Base-by-base conservation (phyloP, 73 alveolate species). In the Effrenium voratum region DNA sequence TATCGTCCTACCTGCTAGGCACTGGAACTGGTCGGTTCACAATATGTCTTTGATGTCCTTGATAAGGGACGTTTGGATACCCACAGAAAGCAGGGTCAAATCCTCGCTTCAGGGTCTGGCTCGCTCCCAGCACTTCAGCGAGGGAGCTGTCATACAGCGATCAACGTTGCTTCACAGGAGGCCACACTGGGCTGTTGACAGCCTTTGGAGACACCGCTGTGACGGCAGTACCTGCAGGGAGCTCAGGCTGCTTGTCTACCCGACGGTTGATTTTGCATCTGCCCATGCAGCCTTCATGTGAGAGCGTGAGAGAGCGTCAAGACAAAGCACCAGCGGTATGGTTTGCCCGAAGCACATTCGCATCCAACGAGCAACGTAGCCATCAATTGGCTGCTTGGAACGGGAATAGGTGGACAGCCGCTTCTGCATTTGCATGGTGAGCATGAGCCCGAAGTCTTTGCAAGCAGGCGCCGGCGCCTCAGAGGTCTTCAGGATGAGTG, bases 381-480 rank as follows among this genome's bases (percentile, higher is more conserved):
- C 12, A 22, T 55, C 12, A 36, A 36, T 32, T 36, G 15, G 34
- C 15, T 73, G 50, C 13, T 6, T 72, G 52, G 38, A 32, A 13
- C 46, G 10, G 44, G 86, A 4, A 3, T 55, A 90, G 97, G 97
- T 68, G 72, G 97, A 90, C 6, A 55, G 86, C 8, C 97, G 97
- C 76, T 90, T 28, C 66, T 73, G 87, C 87, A 90, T 90, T 41
- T 90, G 97, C 97, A 66, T 90, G 97, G 86, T 70, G 82, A 75
- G 75, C 24, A 68, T 70, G 77, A 75, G 49, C 28, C 49, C 32
- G 32, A 44, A 70, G 82, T 30, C 49, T 12, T 43, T 90, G 15
- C 87, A 90, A 50, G 97, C 87, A 32, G 97, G 97, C 36, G 97
- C 68, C 26, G 19, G 76, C 43, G 10, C 57, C 97, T 70, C 46